Evolutionary conservation across 2,329 filamentous ascomycete genomes (phyloP), one percentile per base, ranked within the genome.

Genomic region (Aspergillus eucalypticola): DNA sequence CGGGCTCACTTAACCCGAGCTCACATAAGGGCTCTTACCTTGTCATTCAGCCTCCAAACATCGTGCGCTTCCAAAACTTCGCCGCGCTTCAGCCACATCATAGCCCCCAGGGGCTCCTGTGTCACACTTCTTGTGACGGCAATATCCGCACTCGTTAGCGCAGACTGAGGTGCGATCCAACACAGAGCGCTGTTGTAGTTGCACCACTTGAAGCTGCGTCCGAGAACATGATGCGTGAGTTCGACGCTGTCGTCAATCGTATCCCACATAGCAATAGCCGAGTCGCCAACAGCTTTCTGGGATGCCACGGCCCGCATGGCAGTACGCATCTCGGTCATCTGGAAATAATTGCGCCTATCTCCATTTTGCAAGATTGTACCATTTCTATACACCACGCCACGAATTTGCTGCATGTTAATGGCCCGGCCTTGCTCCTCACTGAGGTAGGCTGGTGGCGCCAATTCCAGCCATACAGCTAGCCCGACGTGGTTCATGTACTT

Each of bases 71-170:
- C 64, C 63, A 77, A 71, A 7, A 73, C 72, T 23, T 66, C 63
- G 32, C 71, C 68, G 13, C 71, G 69, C 62, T 78, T 78, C 60
- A 78, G 62, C 72, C 73, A 78, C 65, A 73, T 72, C 54, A 78
- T 68, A 1, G 76, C 76, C 17, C 75, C 75, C 4, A 78, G 60
- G 7, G 76, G 76, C 54, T 76, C 69, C 13, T 60, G 55, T 8
- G 44, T 29, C 17, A 63, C 41, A 1, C 58, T 59, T 19, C 46
- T 53, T 2, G 68, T 64, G 17, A 58, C 58, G 8, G 70, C 66
- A 4, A 62, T 29, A 3, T 62, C 49, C 1, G 70, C 69, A 60
- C 78, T 70, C 3, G 59, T 66, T 38, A 78, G 51, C 1, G 75
- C 71, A 35, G 63, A 44, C 17, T 64, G 54, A 0, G 70, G 64